Evolutionary conservation across 2,329 filamentous ascomycete species (phyloP), one percentile per base, ranked within the genome.

Genomic region (Colletotrichum plurivorum): DNA sequence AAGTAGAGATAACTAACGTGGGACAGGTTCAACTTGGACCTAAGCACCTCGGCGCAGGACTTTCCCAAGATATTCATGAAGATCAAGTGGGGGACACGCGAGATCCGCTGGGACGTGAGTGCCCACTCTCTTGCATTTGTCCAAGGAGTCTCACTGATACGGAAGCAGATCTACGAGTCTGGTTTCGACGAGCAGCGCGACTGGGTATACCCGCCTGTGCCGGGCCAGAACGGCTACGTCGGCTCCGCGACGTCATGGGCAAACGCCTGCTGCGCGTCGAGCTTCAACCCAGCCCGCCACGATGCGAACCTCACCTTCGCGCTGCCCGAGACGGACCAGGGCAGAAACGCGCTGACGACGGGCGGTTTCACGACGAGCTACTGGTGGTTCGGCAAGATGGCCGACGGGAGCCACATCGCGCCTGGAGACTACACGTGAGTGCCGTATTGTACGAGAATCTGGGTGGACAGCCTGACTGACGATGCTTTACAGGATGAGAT

Each of bases 371-470:
- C 63, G 56, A 70, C 56, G 13, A 25, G 27, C 8, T 82, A 79
- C 51, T 83, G 78, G 75, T 84, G 82, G 82, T 82, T 84, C 20
- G 82, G 82, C 1, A 80, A 79, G 63, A 75, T 83, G 18, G 78
- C 81, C 9, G 80, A 83, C 60, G 82, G 81, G 1, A 78, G 78
- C 2, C 76, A 78, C 31, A 80, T 83, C 51, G 71, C 73, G 4
- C 79, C 81, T 2, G 82, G 82, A 0, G 78, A 80, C 18, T 84
- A 84, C 64, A 81, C 78, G 82, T 83, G 4, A 49, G 71, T 61
- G 12, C 1, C 6, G 2, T 6, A 16, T 36, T 36, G 10, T 3
- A 20, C 7, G 13, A 2, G 5, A 3, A 13, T 25, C 16, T 5
- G 4, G 12, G 5, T 10, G 10, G 10, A 27, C 1, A 15, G 13